Evolutionary conservation across 2,329 filamentous ascomycete species (phyloP), one percentile per base, ranked within the genome.

Genomic region (Exophiala oligosperma): DNA sequence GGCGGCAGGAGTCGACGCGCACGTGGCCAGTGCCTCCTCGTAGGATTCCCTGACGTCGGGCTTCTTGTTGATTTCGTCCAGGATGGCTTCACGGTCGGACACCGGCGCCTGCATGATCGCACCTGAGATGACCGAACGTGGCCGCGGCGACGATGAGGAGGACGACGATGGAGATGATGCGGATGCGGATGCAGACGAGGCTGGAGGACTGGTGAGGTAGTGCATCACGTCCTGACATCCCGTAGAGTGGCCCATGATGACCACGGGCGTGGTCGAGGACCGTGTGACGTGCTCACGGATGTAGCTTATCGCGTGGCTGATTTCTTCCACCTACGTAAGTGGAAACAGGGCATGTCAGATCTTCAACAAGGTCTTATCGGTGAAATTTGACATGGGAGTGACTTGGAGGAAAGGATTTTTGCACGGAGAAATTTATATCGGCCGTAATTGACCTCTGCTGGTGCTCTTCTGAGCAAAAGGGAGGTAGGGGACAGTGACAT

Each of bases 101-200:
- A 92, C 86, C 0, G 90, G 86, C 0, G 88, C 91, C 71, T 96
- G 92, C 54, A 96, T 75, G 46, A 96, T 88, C 49, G 86, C 86
- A 37, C 88, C 92, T 59, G 94, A 84, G 1, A 96, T 75, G 0
- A 57, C 75, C 0, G 84, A 81, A 11, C 82, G 74, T 5, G 46
- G 28, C 14, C 41, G 74, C 72, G 4, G 73, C 60, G 46, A 75
- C 29, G 17, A 44, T 4, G 32, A 35, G 6, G 32, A 35, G 32
- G 32, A 2, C 71, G 1, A 87, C 69, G 64, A 4, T 28, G 26
- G 26, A 28, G 4, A 61, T 67, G 46, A 67, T 63, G 32, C 35
- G 69, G 66, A 60, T 71, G 55, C 64, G 63, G 21, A 57, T 44
- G 74, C 17, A 70, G 59, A 74, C 71, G 1, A 87, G 69, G 64